These are phyloP conservation scores for Emydomyces testavorans DNA, from an alignment of 2,329 filamentous ascomycete species.

Conservation along the genomic window DNA sequence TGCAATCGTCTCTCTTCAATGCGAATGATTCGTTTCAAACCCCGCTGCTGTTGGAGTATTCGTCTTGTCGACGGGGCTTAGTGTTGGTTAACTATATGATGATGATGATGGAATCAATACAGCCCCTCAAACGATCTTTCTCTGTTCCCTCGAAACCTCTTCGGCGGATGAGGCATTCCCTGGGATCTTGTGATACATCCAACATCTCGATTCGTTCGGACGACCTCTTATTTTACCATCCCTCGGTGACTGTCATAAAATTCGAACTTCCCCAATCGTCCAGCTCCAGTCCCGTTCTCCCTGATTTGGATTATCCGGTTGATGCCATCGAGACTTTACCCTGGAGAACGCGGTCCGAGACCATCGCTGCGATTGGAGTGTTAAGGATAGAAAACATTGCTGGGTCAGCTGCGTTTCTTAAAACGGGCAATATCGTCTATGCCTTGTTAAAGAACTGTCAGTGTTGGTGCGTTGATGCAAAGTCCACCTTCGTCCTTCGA, in stretches of 20 bases:
- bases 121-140: constrained; percentile 15
- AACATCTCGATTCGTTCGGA: constrained; percentile 24
- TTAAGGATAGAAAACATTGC: constrained; percentile 78
- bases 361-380: constrained; percentile 69
- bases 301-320: constrained; percentile 39
- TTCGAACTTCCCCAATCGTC: constrained; percentile 41
- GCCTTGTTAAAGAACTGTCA: constrained; percentile 83
- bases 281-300: constrained; percentile 29
- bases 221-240: constrained; percentile 55
- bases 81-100: too few relatives aligned
- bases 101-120: constrained; percentile 12
- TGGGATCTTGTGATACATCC: constrained; percentile 16
- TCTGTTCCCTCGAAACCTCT: constrained; percentile 29
- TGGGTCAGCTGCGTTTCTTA: constrained; percentile 76
- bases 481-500: constrained; percentile 74
- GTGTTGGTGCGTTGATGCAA: constrained; percentile 83
- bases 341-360: constrained; percentile 65
- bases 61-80: too few relatives aligned
- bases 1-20: too few relatives aligned
- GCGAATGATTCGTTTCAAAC: too few relatives aligned
- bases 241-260: constrained; percentile 58
- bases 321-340: constrained; percentile 53
- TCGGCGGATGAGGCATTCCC: constrained; percentile 21
- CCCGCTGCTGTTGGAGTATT: too few relatives aligned
- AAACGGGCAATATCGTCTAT: constrained; percentile 70